phyloP scores from a whole-genome alignment of 176 grass and related monocot species.

The Neostapfia colusana region DNA sequence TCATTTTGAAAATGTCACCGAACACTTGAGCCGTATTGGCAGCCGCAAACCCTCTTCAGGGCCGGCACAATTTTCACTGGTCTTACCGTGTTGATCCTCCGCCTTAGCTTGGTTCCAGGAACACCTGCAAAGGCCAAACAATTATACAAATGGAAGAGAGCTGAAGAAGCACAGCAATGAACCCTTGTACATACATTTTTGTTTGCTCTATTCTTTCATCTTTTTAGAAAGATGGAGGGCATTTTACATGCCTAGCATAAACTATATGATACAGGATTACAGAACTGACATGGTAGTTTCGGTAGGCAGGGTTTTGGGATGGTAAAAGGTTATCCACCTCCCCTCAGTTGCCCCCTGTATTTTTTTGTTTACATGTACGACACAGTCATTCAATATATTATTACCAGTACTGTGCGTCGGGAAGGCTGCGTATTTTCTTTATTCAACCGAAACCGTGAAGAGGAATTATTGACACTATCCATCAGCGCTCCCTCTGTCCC shows the following conservation, averaged over 20 bases:
- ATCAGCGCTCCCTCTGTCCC: not conserved
- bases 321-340: slow-evolving; percentile 32
- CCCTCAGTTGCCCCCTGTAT: slow-evolving; percentile 37
- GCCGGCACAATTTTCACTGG: not conserved
- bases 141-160: not conserved
- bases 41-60: slow-evolving; percentile 12
- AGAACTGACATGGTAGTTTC: slow-evolving; percentile 46
- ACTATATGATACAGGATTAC: slow-evolving; percentile 49
- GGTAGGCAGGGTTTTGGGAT: slow-evolving; percentile 43
- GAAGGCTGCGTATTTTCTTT: slow-evolving; percentile 22
- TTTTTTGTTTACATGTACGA: slow-evolving; percentile 42
- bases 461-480: not conserved
- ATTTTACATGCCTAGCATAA: slow-evolving; percentile 42
- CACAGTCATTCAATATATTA: slow-evolving; percentile 47
- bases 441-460: not conserved
- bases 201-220: slow-evolving; percentile 56
- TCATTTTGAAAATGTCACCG: slow-evolving; percentile 23
- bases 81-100: not conserved
- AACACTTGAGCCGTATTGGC: slow-evolving; percentile 27
- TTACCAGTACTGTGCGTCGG: slow-evolving; percentile 23
- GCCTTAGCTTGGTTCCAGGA: slow-evolving; percentile 19
- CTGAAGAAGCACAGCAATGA: slow-evolving; percentile 35
- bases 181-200: slow-evolving; percentile 61
- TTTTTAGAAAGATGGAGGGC: slow-evolving; percentile 63
- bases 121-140: not conserved